A percentile compares a stretch with the other conserved stretches of the same genome.
Evolutionary conservation across 2,329 filamentous ascomycete species (phyloP).

Genomic region (Sporothrix brasiliensis): DNA sequence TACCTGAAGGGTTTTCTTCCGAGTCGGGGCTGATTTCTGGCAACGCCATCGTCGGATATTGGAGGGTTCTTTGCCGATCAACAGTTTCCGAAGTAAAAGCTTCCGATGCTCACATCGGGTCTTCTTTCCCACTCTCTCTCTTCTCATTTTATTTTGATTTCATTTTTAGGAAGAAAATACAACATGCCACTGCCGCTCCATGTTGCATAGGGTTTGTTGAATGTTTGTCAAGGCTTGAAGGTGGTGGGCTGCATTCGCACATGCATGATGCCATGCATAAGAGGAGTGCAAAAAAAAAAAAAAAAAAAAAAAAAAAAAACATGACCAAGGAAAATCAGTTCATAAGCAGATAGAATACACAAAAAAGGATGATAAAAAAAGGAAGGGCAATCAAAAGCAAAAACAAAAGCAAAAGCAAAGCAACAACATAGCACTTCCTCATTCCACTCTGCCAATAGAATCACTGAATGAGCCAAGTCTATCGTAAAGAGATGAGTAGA

Average conservation of each 20-base stretch:
- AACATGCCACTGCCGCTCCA: neutral
- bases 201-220: neutral
- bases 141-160: neutral
- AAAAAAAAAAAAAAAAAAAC: too few species aligned
- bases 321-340: slow-evolving; percentile 9
- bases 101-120: neutral
- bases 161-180: neutral
- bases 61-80: neutral
- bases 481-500: too few species aligned
- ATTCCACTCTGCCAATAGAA: neutral
- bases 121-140: neutral
- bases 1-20: neutral
- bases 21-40: slow-evolving; percentile 5
- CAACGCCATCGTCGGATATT: neutral
- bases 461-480: neutral
- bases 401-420: neutral
- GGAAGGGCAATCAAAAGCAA: neutral
- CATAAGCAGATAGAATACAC: neutral
- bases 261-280: slow-evolving; percentile 18
- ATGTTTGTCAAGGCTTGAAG: neutral
- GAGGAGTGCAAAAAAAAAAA: neutral
- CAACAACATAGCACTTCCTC: too few species aligned
- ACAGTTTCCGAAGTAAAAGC: neutral
- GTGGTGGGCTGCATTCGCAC: slow-evolving; percentile 14
- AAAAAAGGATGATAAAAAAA: neutral